These are phyloP conservation scores for Mycena capillaripes DNA, from an alignment of 768 basidiomycete genomes.

Conservation along the genomic window DNA sequence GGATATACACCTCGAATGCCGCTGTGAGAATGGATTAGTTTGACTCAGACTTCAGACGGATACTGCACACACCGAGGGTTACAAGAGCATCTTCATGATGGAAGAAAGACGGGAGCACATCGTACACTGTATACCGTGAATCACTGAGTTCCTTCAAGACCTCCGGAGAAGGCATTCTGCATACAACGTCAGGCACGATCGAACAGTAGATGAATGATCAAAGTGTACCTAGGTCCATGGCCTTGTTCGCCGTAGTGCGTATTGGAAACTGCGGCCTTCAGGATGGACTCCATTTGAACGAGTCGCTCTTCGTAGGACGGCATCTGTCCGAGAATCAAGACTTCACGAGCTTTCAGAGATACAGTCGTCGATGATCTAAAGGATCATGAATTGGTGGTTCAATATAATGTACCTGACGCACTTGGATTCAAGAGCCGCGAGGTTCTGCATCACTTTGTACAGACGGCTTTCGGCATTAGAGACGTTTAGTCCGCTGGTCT, in stretches of 20 bases:
- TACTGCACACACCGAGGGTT: slow-evolving; percentile 74
- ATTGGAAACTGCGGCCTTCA: slow-evolving; percentile 89
- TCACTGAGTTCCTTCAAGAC: slow-evolving; percentile 94
- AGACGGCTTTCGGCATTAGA: slow-evolving; percentile 82
- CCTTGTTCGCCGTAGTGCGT: slow-evolving; percentile 92
- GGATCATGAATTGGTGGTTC: slow-evolving; percentile 11
- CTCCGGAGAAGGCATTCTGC: slow-evolving; percentile 86
- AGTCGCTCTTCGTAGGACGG: slow-evolving; percentile 97
- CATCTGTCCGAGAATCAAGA: slow-evolving; percentile 95
- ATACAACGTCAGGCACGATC: slow-evolving; percentile 31
- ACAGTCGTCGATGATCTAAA: slow-evolving; percentile 90
- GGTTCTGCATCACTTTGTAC: slow-evolving; percentile 81
- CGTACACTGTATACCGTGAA: slow-evolving; percentile 96
- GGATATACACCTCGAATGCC: slow-evolving; percentile 95
- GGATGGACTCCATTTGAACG: slow-evolving; percentile 93
- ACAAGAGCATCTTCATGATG: slow-evolving; percentile 88
- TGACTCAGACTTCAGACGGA: background rate
- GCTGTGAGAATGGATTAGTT: slow-evolving; percentile 59
- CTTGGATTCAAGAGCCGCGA: slow-evolving; percentile 93
- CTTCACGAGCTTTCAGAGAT: slow-evolving; percentile 95
- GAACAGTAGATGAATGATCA: background rate
- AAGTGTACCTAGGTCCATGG: slow-evolving; percentile 66
- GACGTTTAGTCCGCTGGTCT: slow-evolving; percentile 81
- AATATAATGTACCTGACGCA: slow-evolving; percentile 51
- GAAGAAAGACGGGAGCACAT: slow-evolving; percentile 97